Evolutionary conservation across 306 rosid genomes (phyloP).

Genomic region (Corylus heterophylla): DNA sequence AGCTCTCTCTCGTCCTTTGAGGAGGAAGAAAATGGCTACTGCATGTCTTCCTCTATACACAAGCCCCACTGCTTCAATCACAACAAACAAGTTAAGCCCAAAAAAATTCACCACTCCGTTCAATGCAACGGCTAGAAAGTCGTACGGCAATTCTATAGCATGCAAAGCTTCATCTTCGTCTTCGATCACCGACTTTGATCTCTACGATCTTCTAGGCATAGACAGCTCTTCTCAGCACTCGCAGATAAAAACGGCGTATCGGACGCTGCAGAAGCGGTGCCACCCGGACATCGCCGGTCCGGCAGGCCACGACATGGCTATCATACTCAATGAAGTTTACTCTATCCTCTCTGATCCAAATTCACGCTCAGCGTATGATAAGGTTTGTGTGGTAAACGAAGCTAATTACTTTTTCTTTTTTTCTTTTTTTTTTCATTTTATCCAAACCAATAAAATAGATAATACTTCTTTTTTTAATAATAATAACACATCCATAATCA

Average conservation of each 20-base stretch:
- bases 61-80: not conserved
- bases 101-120: slow-evolving; percentile 6
- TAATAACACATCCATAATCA: too few relatives aligned
- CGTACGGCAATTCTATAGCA: slow-evolving; percentile 14
- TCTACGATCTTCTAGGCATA: slow-evolving; percentile 84
- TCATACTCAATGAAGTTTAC: slow-evolving; percentile 84
- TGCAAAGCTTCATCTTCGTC: slow-evolving; percentile 46
- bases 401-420: not conserved
- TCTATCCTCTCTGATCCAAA: slow-evolving; percentile 75
- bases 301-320: slow-evolving; percentile 93
- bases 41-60: slow-evolving; percentile 26
- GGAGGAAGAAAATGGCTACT: slow-evolving; percentile 15
- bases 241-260: slow-evolving; percentile 66
- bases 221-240: slow-evolving; percentile 66
- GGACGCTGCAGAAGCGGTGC: slow-evolving; percentile 80
- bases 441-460: not conserved
- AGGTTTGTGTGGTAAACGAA: slow-evolving; percentile 35
- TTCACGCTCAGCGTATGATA: slow-evolving; percentile 71
- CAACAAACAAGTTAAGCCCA: not conserved
- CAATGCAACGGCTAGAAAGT: not conserved
- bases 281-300: slow-evolving; percentile 94
- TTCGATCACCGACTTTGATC: slow-evolving; percentile 56
- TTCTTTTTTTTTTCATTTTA: not conserved
- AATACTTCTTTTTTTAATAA: not conserved
- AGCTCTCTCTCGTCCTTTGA: too few relatives aligned